These are phyloP conservation scores for Monsonia emarginata DNA, from an alignment of 441 rosid genomes.

Conservation along the genomic window DNA sequence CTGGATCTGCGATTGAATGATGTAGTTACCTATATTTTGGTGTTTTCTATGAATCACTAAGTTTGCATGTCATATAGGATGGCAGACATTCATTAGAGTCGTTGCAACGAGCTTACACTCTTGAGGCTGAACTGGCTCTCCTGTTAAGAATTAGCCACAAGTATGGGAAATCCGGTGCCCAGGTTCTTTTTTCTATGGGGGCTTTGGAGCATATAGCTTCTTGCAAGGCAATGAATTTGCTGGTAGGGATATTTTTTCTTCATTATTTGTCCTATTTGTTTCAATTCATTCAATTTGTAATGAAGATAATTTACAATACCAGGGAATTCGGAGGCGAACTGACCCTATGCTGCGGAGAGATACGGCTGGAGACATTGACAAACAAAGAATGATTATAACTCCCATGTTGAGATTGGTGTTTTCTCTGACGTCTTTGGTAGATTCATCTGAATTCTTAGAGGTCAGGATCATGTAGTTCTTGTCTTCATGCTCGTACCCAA, in stretches of 20 bases:
- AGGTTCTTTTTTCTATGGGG: constrained; percentile 86
- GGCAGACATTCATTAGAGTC: constrained; percentile 63
- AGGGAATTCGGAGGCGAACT: constrained; percentile 65
- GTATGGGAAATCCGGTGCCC: constrained; percentile 88
- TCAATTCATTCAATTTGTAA: constrained; percentile 15
- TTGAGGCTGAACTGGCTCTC: constrained; percentile 80
- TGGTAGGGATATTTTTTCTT: constrained; percentile 35
- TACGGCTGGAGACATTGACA: constrained; percentile 46
- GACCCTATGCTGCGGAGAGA: constrained; percentile 53
- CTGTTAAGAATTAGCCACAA: constrained; percentile 81
- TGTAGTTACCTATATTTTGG: background rate
- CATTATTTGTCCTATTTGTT: constrained; percentile 9
- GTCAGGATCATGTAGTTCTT: constrained; percentile 26
- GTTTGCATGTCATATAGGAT: constrained; percentile 31
- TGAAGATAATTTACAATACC: constrained; percentile 25
- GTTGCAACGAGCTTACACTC: constrained; percentile 72
- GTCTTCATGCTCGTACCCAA: background rate
- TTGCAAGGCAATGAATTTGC: constrained; percentile 54
- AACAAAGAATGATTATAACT: constrained; percentile 56
- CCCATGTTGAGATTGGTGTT: constrained; percentile 71
- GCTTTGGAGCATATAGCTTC: constrained; percentile 77
- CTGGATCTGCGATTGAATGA: too few species aligned
- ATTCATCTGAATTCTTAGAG: constrained; percentile 77
- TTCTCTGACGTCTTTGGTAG: constrained; percentile 74
- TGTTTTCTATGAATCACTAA: background rate